A percentile compares a stretch with the other conserved stretches of the same genome.
phyloP scores from a whole-genome alignment of 768 basidiomycete species.

The Leccinum variicolor region DNA sequence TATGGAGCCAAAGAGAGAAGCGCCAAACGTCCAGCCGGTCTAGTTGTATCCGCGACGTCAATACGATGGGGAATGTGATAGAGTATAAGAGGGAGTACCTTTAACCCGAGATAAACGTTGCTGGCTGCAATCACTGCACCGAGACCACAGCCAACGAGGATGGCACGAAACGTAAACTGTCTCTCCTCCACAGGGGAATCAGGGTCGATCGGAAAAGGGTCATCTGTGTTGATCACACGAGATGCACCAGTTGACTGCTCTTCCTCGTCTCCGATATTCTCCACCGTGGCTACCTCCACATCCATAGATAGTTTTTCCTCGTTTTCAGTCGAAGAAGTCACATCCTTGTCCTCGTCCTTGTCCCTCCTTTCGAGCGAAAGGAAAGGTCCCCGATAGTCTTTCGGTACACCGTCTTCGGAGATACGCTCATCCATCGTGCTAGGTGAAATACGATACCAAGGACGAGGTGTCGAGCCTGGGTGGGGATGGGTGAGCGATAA shows the following conservation, averaged over 20 bases:
- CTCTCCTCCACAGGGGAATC: conserved; percentile 39
- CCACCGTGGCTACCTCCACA: conserved; percentile 1
- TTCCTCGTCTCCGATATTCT: neutral
- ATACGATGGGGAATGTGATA: neutral
- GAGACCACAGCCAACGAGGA: conserved; percentile 48
- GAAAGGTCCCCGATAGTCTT: neutral
- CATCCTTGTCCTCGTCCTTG: neutral
- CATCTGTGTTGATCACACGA: conserved; percentile 20
- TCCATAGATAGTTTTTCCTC: neutral
- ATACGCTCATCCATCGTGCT: neutral
- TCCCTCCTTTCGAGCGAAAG: neutral
- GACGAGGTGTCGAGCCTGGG: neutral
- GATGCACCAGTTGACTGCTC: neutral
- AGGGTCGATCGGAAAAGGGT: conserved; percentile 54
- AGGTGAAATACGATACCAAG: neutral
- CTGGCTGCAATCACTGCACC: conserved; percentile 58
- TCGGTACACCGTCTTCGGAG: neutral
- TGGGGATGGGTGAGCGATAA: neutral
- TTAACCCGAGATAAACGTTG: conserved; percentile 65
- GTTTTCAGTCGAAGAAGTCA: neutral
- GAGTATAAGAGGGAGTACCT: conserved; percentile 26
- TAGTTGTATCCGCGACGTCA: conserved; percentile 3
- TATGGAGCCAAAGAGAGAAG: conserved; percentile 50
- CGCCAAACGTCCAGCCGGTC: conserved; percentile 65
- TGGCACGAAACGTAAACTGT: conserved; percentile 50